Base-by-base conservation (phyloP, 2,329 filamentous ascomycete genomes). In the Zymoseptoria brevis region DNA sequence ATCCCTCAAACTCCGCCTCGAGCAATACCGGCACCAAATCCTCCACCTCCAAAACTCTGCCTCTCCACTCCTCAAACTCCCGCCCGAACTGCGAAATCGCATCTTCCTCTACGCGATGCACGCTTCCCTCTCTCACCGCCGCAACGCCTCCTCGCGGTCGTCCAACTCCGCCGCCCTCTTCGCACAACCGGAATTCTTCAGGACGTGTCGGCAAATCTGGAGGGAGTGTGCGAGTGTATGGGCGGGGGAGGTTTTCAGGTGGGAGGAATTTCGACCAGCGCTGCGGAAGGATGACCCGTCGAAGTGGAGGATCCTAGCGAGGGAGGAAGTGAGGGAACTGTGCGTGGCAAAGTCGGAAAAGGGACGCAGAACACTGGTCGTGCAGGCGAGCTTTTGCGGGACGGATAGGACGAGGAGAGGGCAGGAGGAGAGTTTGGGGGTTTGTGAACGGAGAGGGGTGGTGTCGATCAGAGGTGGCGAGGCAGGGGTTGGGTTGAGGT, bases 401-500 rank as follows among this genome's bases (percentile, higher is more conserved):
- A 26, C 62, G 19, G 19, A 29, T 6, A 53, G 60, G 29, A 62
- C 63, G 22, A 60, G 58, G 54, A 57, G 58, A 2, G 53, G 56
- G 41, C 61, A 65, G 1, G 58, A 62, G 19, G 45, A 49, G 3
- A 64, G 62, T 54, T 51, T 60, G 19, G 62, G 61, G 52, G 62
- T 65, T 51, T 65, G 63, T 62, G 55, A 61, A 1, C 48, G 64
- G 50, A 64, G 60, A 26, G 64, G 64, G 1, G 48, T 66, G 53
- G 59, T 63, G 11, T 59, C 61, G 48, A 60, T 62, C 11, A 24
- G 55, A 4, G 58, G 56, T 11, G 50, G 57, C 35, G 48, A 53
- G n/a, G 24, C 54, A 2, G 35, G 57, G 30, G 57, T 63, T 8
- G 57, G 60, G 19, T 45, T 66, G 49, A 60, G 63, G 35, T 66